A percentile compares a stretch with the other conserved stretches of the same genome.
Evolutionary conservation across 257 asterid genomes (phyloP).

Genomic region (Gardenia jasminoides): DNA sequence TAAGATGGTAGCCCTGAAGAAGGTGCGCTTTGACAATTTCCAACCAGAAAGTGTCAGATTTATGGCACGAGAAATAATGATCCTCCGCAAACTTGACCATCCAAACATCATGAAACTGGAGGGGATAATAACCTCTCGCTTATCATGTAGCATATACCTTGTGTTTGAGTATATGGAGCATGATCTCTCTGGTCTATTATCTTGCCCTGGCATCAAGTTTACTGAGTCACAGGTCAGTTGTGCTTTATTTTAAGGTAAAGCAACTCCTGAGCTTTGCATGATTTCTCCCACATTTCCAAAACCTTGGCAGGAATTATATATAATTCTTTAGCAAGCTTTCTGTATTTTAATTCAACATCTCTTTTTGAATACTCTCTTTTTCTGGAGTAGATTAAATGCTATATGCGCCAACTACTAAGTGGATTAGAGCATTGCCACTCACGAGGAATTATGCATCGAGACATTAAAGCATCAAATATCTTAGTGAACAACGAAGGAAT

Average conservation of each 20-base stretch:
- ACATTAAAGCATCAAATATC: slow-evolving; percentile 77
- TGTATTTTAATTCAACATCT: slow-evolving; percentile 6
- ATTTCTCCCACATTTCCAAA: not conserved
- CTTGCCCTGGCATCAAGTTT: slow-evolving; percentile 83
- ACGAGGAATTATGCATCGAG: slow-evolving; percentile 80
- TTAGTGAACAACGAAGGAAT: slow-evolving; percentile 77
- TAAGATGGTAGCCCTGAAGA: slow-evolving; percentile 78
- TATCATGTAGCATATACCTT: slow-evolving; percentile 73
- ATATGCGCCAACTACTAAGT: slow-evolving; percentile 67
- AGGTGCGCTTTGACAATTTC: slow-evolving; percentile 85
- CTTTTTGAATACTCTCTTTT: slow-evolving; percentile 10
- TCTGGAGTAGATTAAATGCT: slow-evolving; percentile 80
- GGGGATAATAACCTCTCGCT: slow-evolving; percentile 81
- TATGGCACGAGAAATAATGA: slow-evolving; percentile 85
- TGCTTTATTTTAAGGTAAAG: slow-evolving; percentile 5
- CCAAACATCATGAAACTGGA: slow-evolving; percentile 92
- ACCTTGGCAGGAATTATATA: not conserved
- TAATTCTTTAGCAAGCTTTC: not conserved
- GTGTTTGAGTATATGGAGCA: slow-evolving; percentile 99
- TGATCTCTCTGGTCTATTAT: slow-evolving; percentile 83
- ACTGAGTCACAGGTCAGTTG: slow-evolving; percentile 75
- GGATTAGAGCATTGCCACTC: slow-evolving; percentile 92
- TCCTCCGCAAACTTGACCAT: slow-evolving; percentile 83
- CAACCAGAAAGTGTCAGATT: slow-evolving; percentile 88
- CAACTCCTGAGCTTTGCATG: not conserved